Evolutionary conservation across 2,329 filamentous ascomycete genomes (phyloP), one percentile per base, ranked within the genome.

Genomic region (Nothomitra cinnamomea): DNA sequence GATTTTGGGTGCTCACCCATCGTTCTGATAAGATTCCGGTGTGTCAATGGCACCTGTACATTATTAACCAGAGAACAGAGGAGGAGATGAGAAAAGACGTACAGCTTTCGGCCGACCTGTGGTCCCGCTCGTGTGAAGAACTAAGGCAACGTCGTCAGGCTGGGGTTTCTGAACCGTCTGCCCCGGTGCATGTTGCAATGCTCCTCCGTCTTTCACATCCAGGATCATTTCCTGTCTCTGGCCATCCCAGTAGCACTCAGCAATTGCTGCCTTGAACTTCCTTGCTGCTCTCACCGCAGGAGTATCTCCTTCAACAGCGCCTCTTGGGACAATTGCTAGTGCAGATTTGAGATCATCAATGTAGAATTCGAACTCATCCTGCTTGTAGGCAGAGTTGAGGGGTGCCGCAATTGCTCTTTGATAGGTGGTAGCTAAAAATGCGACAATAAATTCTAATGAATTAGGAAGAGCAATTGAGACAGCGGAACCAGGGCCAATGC

Each of bases 361-460:
- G 68, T 92, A 94, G 69, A 94, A 94, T 66, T 92, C 87, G 65
- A 90, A 92, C 67, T 94, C 87, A 55, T 82, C 82, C 68, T 92
- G 85, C 71, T 89, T 94, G 72, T 94, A 94, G 45, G 82, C 83
- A 41, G 87, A 80, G 67, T 94, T 94, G 59, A 94, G 72, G n/a
- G 87, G 87, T 2, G 87, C 87, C 6, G 87, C 87, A 60, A 92
- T 83, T 28, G 75, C 85, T 61, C 87, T 78, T 70, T 92, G 87
- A 79, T 83, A 87, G n/a, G 85, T 79, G 17, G 81, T 77, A n/a
- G 86, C 87, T 45, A 94, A 76, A 69, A 94, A 94, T 1, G 86
- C 81, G 54, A 92, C 80, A 64, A 94, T 85, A 69, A 94, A 92
- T 66, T 89, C 85, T 68, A 87, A 89, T 53, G 83, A 87, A 71